phyloP scores from a whole-genome alignment of 495 filamentous ascomycete species.

The Aspergillus cristatus region DNA sequence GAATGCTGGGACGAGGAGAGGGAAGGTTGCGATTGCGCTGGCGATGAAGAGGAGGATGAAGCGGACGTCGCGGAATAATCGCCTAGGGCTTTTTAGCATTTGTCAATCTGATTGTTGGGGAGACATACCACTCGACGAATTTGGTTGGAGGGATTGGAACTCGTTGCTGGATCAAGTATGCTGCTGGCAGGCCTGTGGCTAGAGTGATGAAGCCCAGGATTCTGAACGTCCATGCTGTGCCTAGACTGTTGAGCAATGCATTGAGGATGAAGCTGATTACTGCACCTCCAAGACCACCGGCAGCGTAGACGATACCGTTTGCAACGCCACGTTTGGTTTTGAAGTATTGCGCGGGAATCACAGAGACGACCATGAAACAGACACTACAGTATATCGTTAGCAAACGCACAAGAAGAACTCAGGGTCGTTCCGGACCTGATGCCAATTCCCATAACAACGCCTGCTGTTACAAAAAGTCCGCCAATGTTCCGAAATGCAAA shows the following conservation, averaged over 20 bases:
- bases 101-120: no score
- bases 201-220: constrained; percentile 39
- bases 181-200: constrained; percentile 45
- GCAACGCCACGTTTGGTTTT: constrained; percentile 43
- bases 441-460: constrained; percentile 45
- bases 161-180: constrained; percentile 48
- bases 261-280: constrained; percentile 42
- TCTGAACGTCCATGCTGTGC: constrained; percentile 46
- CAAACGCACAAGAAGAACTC: no score
- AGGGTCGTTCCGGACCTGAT: no score
- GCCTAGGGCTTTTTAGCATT: no score
- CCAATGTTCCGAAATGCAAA: constrained; percentile 39
- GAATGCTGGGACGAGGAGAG: constrained; percentile 51
- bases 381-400: constrained; percentile 22
- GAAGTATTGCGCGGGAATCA: constrained; percentile 47
- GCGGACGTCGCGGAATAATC: constrained; percentile 38
- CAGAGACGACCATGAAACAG: constrained; percentile 31
- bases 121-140: constrained; percentile 48
- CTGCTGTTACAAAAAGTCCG: constrained; percentile 47
- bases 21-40: constrained; percentile 51
- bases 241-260: constrained; percentile 33
- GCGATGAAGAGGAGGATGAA: constrained; percentile 45
- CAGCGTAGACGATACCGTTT: constrained; percentile 47
- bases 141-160: constrained; percentile 29
- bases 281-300: constrained; percentile 44